phyloP scores from a whole-genome alignment of 345 rosid species.

The Cardamine chenopodiifolia region DNA sequence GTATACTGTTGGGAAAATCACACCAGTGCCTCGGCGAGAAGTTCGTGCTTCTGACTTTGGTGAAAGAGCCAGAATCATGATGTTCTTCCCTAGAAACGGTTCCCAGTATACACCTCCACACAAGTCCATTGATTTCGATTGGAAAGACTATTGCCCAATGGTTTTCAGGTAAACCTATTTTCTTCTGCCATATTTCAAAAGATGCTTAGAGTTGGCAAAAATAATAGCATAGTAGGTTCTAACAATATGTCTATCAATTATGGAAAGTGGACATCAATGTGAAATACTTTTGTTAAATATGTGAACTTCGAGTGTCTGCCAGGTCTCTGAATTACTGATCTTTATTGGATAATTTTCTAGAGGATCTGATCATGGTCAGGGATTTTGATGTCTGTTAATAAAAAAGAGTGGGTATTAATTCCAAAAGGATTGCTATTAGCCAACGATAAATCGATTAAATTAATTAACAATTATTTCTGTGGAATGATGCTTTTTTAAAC shows the following conservation, averaged over 20 bases:
- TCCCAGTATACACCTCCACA: constrained; percentile 92
- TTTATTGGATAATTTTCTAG: neutral
- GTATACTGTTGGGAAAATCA: constrained; percentile 95
- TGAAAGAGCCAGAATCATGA: constrained; percentile 86
- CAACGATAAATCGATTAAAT: neutral
- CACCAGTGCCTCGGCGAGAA: constrained; percentile 89
- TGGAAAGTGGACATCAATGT: neutral
- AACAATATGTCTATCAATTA: neutral
- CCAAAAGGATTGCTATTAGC: neutral
- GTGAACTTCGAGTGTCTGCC: neutral
- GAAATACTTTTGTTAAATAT: neutral
- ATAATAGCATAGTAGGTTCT: neutral
- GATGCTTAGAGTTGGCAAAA: neutral
- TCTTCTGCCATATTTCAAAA: constrained; percentile 2
- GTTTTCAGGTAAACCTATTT: constrained; percentile 75
- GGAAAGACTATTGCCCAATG: constrained; percentile 99
- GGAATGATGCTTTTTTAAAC: neutral
- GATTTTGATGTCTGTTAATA: neutral
- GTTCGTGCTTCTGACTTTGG: constrained; percentile 90
- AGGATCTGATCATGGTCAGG: neutral
- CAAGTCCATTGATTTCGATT: constrained; percentile 77
- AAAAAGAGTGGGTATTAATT: neutral
- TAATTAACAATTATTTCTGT: neutral
- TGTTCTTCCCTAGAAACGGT: constrained; percentile 86
- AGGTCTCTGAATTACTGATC: neutral